Base-by-base conservation (phyloP, 2,329 filamentous ascomycete genomes). In the Hirsutella thompsonii region DNA sequence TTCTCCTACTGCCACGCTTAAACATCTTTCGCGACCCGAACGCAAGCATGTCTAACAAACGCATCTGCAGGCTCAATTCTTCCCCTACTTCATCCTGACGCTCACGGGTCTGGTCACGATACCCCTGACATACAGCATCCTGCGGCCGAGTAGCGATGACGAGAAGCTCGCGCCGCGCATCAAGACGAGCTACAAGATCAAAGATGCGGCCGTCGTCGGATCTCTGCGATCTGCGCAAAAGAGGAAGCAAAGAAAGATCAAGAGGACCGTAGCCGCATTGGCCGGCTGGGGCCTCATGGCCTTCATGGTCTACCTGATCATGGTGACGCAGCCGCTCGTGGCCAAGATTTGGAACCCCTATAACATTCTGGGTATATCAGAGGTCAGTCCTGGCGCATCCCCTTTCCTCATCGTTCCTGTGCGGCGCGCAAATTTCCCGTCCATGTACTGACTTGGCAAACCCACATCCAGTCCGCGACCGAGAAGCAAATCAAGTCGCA, bases 21-120 rank as follows among this genome's bases (percentile, higher is more conserved):
- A 14, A 20, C 32, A 18, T 26, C 9, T n/a, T 30, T 30, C 29
- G 4, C 29, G 11, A 10, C 28, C 14, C 28, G 28, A n/a, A n/a
- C n/a, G n/a, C n/a, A n/a, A n/a, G n/a, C n/a, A n/a, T n/a, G n/a
- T n/a, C n/a, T n/a, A n/a, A n/a, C n/a, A n/a, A n/a, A n/a, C n/a
- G n/a, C 30, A 8, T 14, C 36, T 26, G 18, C 45, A 92, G 77
- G 89, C 88, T 54, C 86, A 95, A 76, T 95, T 95, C 71, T 98
- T 95, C 72, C 92, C 93, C 52, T 94, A 94, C 76, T 98, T 98
- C 71, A 82, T 96, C 66, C 80, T 95, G 59, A 95, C 89, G 35
- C 74, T 96, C 55, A 79, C 83, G 47, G 80, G 81, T 56, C 78
- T 98, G 51, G 75, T 95, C 63, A 95, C 92, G 28, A 67, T 94